These are phyloP conservation scores for Xylaria multiplex DNA, from an alignment of 2,329 filamentous ascomycete genomes.

Conservation along the genomic window DNA sequence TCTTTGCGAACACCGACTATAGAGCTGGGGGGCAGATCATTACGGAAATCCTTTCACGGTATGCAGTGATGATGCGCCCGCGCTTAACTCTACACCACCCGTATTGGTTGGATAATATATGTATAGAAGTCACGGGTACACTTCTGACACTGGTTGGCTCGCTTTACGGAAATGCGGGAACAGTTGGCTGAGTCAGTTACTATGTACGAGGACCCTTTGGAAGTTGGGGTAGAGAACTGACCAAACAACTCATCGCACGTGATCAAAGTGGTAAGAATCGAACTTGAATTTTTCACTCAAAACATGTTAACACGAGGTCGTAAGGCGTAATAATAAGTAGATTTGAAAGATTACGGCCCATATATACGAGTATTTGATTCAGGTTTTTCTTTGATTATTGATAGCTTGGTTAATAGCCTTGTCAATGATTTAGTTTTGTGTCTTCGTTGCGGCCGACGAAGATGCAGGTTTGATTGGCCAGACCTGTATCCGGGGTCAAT, in stretches of 20 bases:
- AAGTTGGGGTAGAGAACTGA: slow-evolving; percentile 19
- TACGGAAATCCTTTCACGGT: not conserved
- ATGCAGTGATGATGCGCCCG: slow-evolving; percentile 25
- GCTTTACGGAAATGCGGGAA: slow-evolving; percentile 24
- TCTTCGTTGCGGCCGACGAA: not conserved
- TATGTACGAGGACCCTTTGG: not conserved
- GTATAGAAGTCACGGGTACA: slow-evolving; percentile 12
- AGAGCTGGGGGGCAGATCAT: not conserved
- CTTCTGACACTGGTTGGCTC: slow-evolving; percentile 20
- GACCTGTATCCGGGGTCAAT: not conserved
- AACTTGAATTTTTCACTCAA: not conserved
- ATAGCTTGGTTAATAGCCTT: not conserved
- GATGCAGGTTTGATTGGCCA: not conserved
- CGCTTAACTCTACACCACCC: not conserved
- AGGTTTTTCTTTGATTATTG: not conserved
- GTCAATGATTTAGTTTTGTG: not conserved
- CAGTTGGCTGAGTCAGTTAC: slow-evolving; percentile 27
- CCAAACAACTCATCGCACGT: slow-evolving; percentile 16
- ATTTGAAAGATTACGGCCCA: not conserved
- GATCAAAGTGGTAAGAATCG: slow-evolving; percentile 3
- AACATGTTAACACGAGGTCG: slow-evolving; percentile 8
- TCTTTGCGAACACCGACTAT: slow-evolving; percentile 15
- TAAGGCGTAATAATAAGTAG: not conserved
- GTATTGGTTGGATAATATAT: slow-evolving; percentile 26
- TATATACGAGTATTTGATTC: slow-evolving; percentile 8